A percentile compares a stretch with the other conserved stretches of the same genome.
Conservation (phyloP, 1,284 basidiomycete genomes). For the Coniophora puteana region DNA sequence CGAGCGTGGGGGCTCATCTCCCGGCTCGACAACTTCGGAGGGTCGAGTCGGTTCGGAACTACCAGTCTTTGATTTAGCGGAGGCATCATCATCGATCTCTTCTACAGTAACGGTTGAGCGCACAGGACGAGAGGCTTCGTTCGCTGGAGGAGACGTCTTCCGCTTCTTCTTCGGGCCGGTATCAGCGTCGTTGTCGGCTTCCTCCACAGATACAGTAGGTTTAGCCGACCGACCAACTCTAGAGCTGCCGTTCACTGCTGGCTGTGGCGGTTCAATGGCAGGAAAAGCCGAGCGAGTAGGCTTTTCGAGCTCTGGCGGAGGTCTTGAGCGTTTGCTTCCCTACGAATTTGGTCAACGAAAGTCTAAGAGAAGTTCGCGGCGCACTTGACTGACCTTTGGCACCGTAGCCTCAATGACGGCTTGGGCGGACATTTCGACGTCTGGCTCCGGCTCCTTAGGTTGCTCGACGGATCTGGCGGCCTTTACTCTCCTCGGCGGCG, state of each 20-base stretch:
- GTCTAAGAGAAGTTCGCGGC: slow-evolving; percentile 1
- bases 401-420: slow-evolving; percentile 70
- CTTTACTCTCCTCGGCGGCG: slow-evolving; percentile 28
- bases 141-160: slow-evolving; percentile 20
- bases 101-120: slow-evolving; percentile 25
- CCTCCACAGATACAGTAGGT: slow-evolving; percentile 17
- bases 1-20: slow-evolving; percentile 18
- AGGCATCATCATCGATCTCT: slow-evolving; percentile 29
- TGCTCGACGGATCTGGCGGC: slow-evolving; percentile 29
- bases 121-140: background rate
- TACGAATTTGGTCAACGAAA: slow-evolving; percentile 22
- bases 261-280: slow-evolving; percentile 7
- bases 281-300: slow-evolving; percentile 3
- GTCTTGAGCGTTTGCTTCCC: slow-evolving; percentile 70
- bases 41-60: slow-evolving; percentile 22
- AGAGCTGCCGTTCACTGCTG: slow-evolving; percentile 25
- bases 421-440: slow-evolving; percentile 45
- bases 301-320: slow-evolving; percentile 41
- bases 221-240: slow-evolving; percentile 2
- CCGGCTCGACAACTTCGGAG: slow-evolving; percentile 39
- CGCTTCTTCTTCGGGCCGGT: slow-evolving; percentile 39
- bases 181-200: slow-evolving; percentile 27
- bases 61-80: slow-evolving; percentile 12
- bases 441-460: slow-evolving; percentile 25
- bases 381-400: slow-evolving; percentile 48